These are phyloP conservation scores for Neurospora sp. DNA, from an alignment of 495 filamentous ascomycete genomes.

Conservation along the genomic window DNA sequence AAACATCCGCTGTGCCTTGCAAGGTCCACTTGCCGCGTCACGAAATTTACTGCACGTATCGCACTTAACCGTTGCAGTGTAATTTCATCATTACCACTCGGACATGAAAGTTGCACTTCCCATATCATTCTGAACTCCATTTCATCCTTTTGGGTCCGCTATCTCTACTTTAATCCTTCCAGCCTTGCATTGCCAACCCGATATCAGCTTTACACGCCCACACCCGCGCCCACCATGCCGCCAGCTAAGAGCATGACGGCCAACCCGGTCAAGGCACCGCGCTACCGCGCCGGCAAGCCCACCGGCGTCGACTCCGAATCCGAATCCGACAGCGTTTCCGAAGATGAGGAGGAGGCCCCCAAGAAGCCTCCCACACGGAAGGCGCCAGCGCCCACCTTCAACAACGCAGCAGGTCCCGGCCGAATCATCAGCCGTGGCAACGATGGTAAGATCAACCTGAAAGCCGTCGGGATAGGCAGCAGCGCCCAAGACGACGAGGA, in stretches of 20 bases:
- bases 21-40: not conserved
- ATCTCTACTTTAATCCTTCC: not conserved
- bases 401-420: slow-evolving; percentile 41
- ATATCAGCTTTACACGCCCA: not conserved
- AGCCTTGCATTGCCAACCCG: not conserved
- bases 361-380: slow-evolving; percentile 25
- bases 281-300: slow-evolving; percentile 81
- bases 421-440: slow-evolving; percentile 48
- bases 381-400: slow-evolving; percentile 47
- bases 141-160: not conserved
- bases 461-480: slow-evolving; percentile 6
- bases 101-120: not conserved
- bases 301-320: slow-evolving; percentile 56
- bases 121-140: not conserved
- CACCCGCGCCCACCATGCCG: slow-evolving; percentile 49
- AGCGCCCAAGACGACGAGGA: slow-evolving; percentile 34
- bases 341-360: slow-evolving; percentile 21
- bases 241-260: slow-evolving; percentile 82
- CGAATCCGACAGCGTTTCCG: slow-evolving; percentile 48
- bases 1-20: not conserved
- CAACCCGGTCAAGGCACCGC: slow-evolving; percentile 71
- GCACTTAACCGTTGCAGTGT: not conserved
- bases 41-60: not conserved
- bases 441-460: slow-evolving; percentile 58
- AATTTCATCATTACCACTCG: not conserved